phyloP scores from a whole-genome alignment of 2,329 filamentous ascomycete genomes.

The Neofusicoccum umdonicola region DNA sequence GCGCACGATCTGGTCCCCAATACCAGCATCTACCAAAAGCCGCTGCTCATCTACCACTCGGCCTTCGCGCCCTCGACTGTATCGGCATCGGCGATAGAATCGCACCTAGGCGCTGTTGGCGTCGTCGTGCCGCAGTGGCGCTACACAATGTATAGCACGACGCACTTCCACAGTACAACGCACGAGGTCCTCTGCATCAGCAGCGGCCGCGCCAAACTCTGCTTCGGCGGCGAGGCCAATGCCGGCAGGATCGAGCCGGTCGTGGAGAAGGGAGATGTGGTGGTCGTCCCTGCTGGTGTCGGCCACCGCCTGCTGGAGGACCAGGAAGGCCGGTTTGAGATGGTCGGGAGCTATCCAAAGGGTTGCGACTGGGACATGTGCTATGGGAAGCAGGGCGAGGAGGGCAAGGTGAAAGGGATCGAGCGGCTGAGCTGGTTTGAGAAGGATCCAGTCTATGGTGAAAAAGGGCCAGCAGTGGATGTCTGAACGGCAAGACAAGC shows the following conservation, averaged over 20 bases:
- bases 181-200: constrained; percentile 66
- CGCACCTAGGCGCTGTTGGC: constrained; percentile 52
- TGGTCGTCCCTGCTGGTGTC: constrained; percentile 66
- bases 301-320: constrained; percentile 63
- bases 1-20: constrained; percentile 60
- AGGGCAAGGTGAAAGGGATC: constrained; percentile 52
- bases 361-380: constrained; percentile 68
- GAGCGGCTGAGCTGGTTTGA: constrained; percentile 55
- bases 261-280: constrained; percentile 60
- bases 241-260: constrained; percentile 54
- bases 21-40: constrained; percentile 61
- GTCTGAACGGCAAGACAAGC: constrained; percentile 24
- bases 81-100: constrained; percentile 53
- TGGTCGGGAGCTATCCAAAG: constrained; percentile 65
- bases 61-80: constrained; percentile 48
- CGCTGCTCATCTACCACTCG: constrained; percentile 64
- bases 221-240: constrained; percentile 66
- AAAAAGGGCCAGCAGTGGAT: constrained; percentile 51
- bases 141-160: constrained; percentile 65
- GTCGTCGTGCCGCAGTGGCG: constrained; percentile 65
- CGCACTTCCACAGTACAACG: constrained; percentile 66
- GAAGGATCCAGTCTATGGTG: constrained; percentile 60
- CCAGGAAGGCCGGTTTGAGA: constrained; percentile 56
- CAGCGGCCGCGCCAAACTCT: constrained; percentile 58
- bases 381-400: constrained; percentile 60